Conservation (phyloP, 805 yeast genomes). For the Maudiozyma saulgeensis region DNA sequence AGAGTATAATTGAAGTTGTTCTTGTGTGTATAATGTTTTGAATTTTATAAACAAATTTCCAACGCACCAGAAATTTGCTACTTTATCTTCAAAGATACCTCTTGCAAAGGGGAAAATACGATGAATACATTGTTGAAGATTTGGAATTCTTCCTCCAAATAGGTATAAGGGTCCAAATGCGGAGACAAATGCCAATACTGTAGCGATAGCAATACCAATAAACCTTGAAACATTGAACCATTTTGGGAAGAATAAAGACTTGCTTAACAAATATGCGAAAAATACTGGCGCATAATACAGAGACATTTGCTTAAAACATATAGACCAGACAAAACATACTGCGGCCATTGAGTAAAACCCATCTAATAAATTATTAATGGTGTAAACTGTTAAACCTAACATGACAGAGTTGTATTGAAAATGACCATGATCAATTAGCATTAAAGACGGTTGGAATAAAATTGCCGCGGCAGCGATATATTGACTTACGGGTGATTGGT, state of each 20-base stretch:
- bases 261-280: conserved; percentile 67
- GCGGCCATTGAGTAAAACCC: conserved; percentile 62
- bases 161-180: conserved; percentile 54
- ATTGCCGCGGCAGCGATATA: conserved; percentile 68
- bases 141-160: conserved; percentile 32
- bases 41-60: conserved; percentile 71
- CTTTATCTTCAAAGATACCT: conserved; percentile 95
- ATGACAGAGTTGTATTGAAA: conserved; percentile 91
- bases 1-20: conserved; percentile 52
- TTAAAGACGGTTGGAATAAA: conserved; percentile 73
- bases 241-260: conserved; percentile 28
- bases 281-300: conserved; percentile 85
- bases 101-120: conserved; percentile 88
- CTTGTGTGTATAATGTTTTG: conserved; percentile 41
- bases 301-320: conserved; percentile 92
- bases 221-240: conserved; percentile 50
- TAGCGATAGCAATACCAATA: conserved; percentile 52
- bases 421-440: conserved; percentile 92
- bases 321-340: conserved; percentile 62
- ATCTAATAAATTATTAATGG: conserved; percentile 56
- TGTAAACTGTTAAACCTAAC: conserved; percentile 73
- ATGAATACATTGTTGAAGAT: conserved; percentile 43
- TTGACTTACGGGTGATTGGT: conserved; percentile 62
- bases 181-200: conserved; percentile 41
- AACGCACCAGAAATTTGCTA: conserved; percentile 97